phyloP scores from a whole-genome alignment of 768 basidiomycete species.

The Cystobasidium tubakii region DNA sequence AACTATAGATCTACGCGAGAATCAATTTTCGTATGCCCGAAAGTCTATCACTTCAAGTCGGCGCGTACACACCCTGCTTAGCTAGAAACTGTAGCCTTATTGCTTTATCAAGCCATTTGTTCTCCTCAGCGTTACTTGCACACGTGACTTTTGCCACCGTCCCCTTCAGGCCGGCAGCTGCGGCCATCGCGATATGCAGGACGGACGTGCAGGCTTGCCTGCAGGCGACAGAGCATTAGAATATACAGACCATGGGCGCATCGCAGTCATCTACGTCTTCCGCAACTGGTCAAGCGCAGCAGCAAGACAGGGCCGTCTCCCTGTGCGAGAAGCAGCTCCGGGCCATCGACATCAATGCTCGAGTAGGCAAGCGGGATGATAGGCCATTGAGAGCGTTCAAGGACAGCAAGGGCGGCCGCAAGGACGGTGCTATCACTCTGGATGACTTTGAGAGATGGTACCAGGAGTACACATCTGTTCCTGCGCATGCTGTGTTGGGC shows the following conservation, averaged over 20 bases:
- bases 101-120: too few relatives aligned
- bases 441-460: background rate
- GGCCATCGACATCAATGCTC: background rate
- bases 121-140: too few relatives aligned
- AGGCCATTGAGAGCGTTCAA: background rate
- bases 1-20: too few relatives aligned
- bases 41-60: background rate
- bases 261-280: background rate
- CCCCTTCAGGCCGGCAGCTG: too few relatives aligned
- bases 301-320: background rate
- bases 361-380: background rate
- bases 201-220: too few relatives aligned
- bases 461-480: conserved; percentile 8
- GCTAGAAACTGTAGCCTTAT: too few relatives aligned
- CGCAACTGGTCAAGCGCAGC: background rate
- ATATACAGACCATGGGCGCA: background rate
- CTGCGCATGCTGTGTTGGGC: conserved; percentile 9
- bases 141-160: too few relatives aligned
- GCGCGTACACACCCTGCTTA: too few relatives aligned
- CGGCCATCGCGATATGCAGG: too few relatives aligned
- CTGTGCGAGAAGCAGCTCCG: conserved; percentile 3
- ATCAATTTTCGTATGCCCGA: background rate
- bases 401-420: background rate
- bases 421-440: conserved; percentile 4
- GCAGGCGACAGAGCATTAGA: too few relatives aligned